Conservation (phyloP, 108 stramenopile genomes). For the Pseudonitzschia pungens region DNA sequence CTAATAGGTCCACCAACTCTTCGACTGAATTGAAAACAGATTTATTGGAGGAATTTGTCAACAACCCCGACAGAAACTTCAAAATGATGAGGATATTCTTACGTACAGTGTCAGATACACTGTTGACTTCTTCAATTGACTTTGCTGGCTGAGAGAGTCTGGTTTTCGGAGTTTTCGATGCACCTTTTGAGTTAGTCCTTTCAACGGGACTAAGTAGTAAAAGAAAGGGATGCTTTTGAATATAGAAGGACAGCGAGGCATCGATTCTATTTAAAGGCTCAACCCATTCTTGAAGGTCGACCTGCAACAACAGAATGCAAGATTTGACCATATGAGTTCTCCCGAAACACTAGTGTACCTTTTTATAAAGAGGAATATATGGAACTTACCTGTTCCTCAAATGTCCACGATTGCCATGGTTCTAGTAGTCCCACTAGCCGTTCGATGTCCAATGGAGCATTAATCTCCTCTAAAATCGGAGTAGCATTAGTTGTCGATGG, state of each 20-base stretch:
- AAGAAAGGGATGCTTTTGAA: constrained; percentile 60
- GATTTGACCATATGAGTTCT: not conserved
- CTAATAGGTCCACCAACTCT: constrained; percentile 76
- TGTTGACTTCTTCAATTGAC: constrained; percentile 39
- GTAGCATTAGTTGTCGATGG: not conserved
- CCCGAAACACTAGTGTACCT: not conserved
- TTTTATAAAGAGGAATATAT: not conserved
- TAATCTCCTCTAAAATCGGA: constrained; percentile 8
- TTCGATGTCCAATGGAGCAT: constrained; percentile 46
- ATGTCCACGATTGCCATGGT: constrained; percentile 55
- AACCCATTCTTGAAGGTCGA: constrained; percentile 86
- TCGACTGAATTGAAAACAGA: constrained; percentile 74
- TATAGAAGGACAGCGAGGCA: constrained; percentile 55
- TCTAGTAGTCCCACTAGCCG: constrained; percentile 54
- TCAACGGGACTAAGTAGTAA: constrained; percentile 55
- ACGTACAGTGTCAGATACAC: constrained; percentile 42
- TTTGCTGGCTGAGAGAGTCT: constrained; percentile 30
- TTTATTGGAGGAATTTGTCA: constrained; percentile 84
- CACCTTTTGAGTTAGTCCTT: constrained; percentile 23
- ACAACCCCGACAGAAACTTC: constrained; percentile 59
- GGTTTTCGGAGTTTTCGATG: constrained; percentile 3
- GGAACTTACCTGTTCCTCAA: constrained; percentile 79
- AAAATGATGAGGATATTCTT: constrained; percentile 55
- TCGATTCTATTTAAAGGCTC: constrained; percentile 77
- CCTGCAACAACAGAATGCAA: constrained; percentile 38